Base-by-base conservation (phyloP, 2,329 filamentous ascomycete species). In the Colletotrichum sp. region DNA sequence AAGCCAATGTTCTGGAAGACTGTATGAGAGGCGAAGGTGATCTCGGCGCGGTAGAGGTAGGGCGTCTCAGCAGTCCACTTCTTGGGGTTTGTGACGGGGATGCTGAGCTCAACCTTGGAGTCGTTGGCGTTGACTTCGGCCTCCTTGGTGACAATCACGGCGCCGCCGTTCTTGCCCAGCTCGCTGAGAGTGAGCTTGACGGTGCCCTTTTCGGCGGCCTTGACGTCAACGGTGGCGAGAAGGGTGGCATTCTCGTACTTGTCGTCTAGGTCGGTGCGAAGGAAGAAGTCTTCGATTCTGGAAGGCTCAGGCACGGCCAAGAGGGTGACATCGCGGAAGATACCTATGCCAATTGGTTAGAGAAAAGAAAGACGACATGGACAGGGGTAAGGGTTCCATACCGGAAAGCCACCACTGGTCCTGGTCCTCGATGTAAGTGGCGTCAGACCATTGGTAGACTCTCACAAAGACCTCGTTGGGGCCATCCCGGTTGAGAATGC, bases 361-460 rank as follows among this genome's bases (percentile, higher is more conserved):
- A 30, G 10, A 6, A 21, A 21, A 49, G 18, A 34, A 21, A 32
- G 18, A 16, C 1, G 26, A 12, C 55, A 59, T 28, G 21, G 4
- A 1, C 2, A 16, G 8, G 32, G 28, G 24, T 32, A 16, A 36
- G n/a, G 44, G 44, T 5, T 52, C n/a, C 84, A 81, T 84, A 87
- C 89, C 90, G 26, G 90, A 92, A 7, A 94, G 83, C 90, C 92
- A 92, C 92, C 92, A 94, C 80, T 94, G 92, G 81, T 94, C 92
- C 79, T 92, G 92, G 71, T 94, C 92, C 81, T 95, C 93, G 39
- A 94, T 92, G 78, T 94, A 94, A 0, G 90, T 90, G 3, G 91
- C 93, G 78, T 94, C 92, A 13, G 89, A 94, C 87, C 91, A 94
- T 80, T 94, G 92, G 77, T 95, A 95, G 0, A 95, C 93, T n/a